phyloP scores from a whole-genome alignment of 768 basidiomycete species.

The Boletus rufocinnamomeus region DNA sequence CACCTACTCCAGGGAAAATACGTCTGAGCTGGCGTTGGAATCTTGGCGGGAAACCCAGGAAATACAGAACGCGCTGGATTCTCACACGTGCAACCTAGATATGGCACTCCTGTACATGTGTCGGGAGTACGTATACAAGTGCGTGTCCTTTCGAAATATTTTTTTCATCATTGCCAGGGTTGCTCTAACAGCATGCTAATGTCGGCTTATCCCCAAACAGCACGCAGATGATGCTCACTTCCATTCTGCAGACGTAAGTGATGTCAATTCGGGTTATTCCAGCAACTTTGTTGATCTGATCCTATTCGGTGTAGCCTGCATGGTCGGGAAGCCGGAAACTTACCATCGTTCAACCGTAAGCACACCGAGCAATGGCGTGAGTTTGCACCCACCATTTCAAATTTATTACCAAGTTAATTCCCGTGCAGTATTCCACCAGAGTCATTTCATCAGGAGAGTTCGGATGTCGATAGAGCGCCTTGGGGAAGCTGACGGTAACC shows the following conservation, averaged over 20 bases:
- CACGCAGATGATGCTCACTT: constrained; percentile 64
- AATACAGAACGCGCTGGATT: constrained; percentile 66
- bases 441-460: constrained; percentile 62
- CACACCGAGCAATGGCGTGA: constrained; percentile 80
- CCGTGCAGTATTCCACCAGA: constrained; percentile 63
- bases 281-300: constrained; percentile 2
- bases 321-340: constrained; percentile 46
- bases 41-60: constrained; percentile 67
- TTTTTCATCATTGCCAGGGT: constrained; percentile 11
- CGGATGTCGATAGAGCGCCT: constrained; percentile 55
- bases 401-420: constrained; percentile 5
- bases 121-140: constrained; percentile 77
- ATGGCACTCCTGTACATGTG: constrained; percentile 64
- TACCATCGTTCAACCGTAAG: constrained; percentile 64
- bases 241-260: constrained; percentile 64
- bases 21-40: constrained; percentile 58
- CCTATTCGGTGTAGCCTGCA: constrained; percentile 46
- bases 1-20: constrained; percentile 48
- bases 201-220: constrained; percentile 37
- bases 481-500: constrained; percentile 50
- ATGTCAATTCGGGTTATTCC: neutral
- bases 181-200: constrained; percentile 17
- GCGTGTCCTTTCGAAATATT: constrained; percentile 30
- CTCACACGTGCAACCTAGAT: constrained; percentile 72
- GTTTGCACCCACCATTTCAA: constrained; percentile 32